A percentile compares a stretch with the other conserved stretches of the same genome.
Evolutionary conservation across 306 rosid genomes (phyloP).

Genomic region (Cucurbita argyrosperma): DNA sequence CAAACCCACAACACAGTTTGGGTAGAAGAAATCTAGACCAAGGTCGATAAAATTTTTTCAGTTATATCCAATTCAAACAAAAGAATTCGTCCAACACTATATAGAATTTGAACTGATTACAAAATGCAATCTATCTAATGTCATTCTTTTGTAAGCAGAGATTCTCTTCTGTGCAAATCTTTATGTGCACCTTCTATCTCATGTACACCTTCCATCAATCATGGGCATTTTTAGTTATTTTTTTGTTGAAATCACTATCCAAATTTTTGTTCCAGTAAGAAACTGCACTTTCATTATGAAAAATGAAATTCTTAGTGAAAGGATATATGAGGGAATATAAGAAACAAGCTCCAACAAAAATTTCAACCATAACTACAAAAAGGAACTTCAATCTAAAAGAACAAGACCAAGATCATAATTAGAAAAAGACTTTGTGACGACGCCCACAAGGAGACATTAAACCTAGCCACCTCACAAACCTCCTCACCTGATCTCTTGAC

Average conservation of each 20-base stretch:
- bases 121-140: not conserved
- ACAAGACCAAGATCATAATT: too few species aligned
- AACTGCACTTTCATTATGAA: too few species aligned
- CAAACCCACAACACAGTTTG: not conserved
- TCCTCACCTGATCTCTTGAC: too few species aligned
- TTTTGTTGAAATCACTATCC: not conserved
- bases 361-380: too few species aligned
- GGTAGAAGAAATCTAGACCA: not conserved
- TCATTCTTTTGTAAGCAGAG: not conserved
- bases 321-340: too few species aligned
- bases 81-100: not conserved
- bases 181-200: not conserved
- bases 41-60: not conserved
- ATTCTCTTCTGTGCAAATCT: not conserved
- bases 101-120: not conserved
- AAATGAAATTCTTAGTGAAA: too few species aligned
- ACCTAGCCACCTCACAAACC: too few species aligned
- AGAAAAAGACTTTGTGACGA: too few species aligned
- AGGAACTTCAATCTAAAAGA: not conserved
- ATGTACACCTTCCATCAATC: not conserved
- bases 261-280: not conserved
- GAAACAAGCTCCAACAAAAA: too few species aligned
- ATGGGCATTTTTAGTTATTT: not conserved
- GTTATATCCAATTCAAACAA: not conserved
- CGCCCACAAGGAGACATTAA: too few species aligned